Percentiles rank a stretch among this genome's conserved stretches.
These are phyloP conservation scores for Handroanthus guayacan DNA, from an alignment of 257 asterid species.

Conservation along the genomic window DNA sequence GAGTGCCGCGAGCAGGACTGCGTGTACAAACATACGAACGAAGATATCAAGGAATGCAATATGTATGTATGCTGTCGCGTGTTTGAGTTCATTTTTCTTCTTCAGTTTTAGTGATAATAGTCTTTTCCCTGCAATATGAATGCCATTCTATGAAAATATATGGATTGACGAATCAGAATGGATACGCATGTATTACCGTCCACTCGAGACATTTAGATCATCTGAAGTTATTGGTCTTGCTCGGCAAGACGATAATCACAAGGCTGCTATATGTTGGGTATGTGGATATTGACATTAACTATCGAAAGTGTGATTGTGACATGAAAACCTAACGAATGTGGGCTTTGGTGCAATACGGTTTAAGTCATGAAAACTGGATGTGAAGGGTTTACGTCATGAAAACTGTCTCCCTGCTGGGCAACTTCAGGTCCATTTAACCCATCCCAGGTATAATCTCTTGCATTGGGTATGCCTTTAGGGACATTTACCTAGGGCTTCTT, in stretches of 20 bases:
- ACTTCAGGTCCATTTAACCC: too few relatives aligned
- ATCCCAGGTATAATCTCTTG: background rate
- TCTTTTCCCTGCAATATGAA: background rate
- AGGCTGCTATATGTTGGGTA: too few relatives aligned
- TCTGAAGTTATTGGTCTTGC: constrained; percentile 1
- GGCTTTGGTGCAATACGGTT: background rate
- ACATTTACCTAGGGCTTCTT: background rate
- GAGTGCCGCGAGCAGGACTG: constrained; percentile 84
- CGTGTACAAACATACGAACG: constrained; percentile 68
- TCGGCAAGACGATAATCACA: background rate
- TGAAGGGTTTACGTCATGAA: background rate
- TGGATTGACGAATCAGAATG: constrained; percentile 4
- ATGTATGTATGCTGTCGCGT: constrained; percentile 40
- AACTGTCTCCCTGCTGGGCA: background rate
- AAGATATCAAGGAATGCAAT: constrained; percentile 74
- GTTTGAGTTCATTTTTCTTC: background rate
- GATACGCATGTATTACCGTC: background rate
- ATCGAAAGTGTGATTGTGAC: constrained; percentile 3
- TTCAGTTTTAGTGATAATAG: background rate
- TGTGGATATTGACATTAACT: background rate
- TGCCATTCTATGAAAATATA: background rate
- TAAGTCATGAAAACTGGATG: too few relatives aligned
- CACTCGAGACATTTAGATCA: constrained; percentile 1
- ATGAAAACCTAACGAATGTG: background rate
- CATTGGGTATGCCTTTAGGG: background rate